Evolutionary conservation across 2,329 filamentous ascomycete species (phyloP), one percentile per base, ranked within the genome.

Genomic region (Amesomyces nigricolor): DNA sequence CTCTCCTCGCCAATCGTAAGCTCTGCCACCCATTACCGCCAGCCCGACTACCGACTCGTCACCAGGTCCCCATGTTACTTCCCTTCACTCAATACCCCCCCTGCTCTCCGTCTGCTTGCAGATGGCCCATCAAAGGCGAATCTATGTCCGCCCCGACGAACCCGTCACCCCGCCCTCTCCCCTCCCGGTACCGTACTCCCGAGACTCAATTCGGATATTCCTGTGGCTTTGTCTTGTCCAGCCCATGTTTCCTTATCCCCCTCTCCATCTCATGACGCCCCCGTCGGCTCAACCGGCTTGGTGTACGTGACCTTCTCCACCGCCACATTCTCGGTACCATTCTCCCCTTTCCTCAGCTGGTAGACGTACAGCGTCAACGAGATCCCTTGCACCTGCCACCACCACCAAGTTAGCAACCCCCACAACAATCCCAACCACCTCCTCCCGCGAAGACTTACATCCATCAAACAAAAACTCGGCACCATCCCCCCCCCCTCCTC

Each of bases 391-490:
- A 95, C 89, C 90, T 95, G 64, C 58, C 63, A n/a, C 39, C 54
- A n/a, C 39, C 54, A 46, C 44, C 26, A 19, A 16, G 49, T 58
- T 22, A 59, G 58, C 51, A 52, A 26, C 4, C 19, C 13, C 10
- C 19, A 26, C 22, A 16, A 17, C 37, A n/a, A n/a, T n/a, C n/a
- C n/a, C n/a, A n/a, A 17, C 8, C n/a, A 35, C n/a, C 10, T 8
- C 13, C 19, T 30, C 22, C 11, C 47, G 5, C 5, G n/a, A 8
- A 53, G 45, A 86, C 90, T 76, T 72, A 96, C 91, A 80, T 97
- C 92, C 92, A 97, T 96, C 71, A 97, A 74, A 68, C 94, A 96
- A 72, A 97, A 96, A 70, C 91, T 96, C 26, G 92, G 92, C 54
- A 85, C 86, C 22, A 87, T 88, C 53, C 92, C 88, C 67, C 88